Evolutionary conservation across 1,284 basidiomycete genomes (phyloP), one percentile per base, ranked within the genome.

Genomic region (Puccinia coronata): DNA sequence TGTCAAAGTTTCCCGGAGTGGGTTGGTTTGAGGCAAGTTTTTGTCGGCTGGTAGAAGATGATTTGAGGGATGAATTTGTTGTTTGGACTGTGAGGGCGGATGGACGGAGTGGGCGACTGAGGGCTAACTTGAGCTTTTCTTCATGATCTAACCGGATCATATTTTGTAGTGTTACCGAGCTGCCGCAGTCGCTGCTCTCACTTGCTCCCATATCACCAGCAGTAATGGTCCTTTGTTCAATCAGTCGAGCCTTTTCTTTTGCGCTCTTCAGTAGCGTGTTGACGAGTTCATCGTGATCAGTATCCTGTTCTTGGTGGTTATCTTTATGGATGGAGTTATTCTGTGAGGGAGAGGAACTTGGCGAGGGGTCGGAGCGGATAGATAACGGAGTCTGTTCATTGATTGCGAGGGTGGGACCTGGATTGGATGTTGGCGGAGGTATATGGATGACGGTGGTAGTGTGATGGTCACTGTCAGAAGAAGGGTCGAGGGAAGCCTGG

Each of bases 251-350:
- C 20, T 67, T 63, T 11, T 63, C 57, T 36, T 61, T 63, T 2
- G 74, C 74, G 4, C 47, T 77, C 16, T 12, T 65, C 9, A 77
- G 43, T 9, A 77, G 34, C 36, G 34, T n/a, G 20, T n/a, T 25
- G 23, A 76, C 18, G 3, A 61, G 51, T 43, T 53, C 20, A 36
- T 43, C 25, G 16, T 71, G 1, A 1, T 71, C 69, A 39, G 12
- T n/a, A 11, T 25, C 31, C 1, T 59, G 1, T 39, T 65, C 63
- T 3, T 36, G 2, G 18, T 39, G 23, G n/a, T 25, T 28, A 34
- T 16, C 34, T n/a, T 36, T 41, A 9, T 11, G n/a, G n/a, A 5
- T 23, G 23, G 20, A 2, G 51, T 8, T 53, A 53, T 23, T 53
- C 18, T 18, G 5, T 23, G 51, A 53, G 51, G 18, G n/a, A 23